Evolutionary conservation across 2,329 filamentous ascomycete genomes (phyloP), one percentile per base, ranked within the genome.

Genomic region (Arthrobotrys sinensis): DNA sequence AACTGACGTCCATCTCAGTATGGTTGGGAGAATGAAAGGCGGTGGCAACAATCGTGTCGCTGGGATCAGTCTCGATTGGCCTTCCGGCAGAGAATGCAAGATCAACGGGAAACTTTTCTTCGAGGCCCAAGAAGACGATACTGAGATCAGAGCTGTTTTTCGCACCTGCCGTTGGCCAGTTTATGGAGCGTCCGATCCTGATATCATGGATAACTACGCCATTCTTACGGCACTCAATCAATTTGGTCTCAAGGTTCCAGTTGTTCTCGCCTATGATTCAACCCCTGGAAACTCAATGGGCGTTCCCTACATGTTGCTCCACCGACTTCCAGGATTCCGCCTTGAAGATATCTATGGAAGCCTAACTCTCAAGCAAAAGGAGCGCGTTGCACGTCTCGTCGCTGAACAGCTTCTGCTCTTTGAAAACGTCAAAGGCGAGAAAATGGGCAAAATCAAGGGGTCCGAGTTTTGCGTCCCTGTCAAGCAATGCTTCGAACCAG

Each of bases 291-390:
- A 78, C 28, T 55, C 75, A 32, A 28, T 78, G 24, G 24, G 52
- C 19, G 75, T 78, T 14, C 75, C 75, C 7, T 78, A 50, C 75
- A 72, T 78, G 75, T 64, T 78, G n/a, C 52, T 78, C n/a, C 45
- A 53, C 6, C 62, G 75, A 14, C 38, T 78, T 19, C 67, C 75
- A 5, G 75, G 75, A 2, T 48, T 78, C 16, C 75, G 75, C 28
- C 75, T 78, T n/a, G 75, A 78, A 24, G 75, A 78, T 11, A 67
- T 72, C 21, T 78, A 78, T 45, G 67, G 28, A 46, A 72, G 50
- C 16, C 43, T 78, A 28, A 78, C 67, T 12, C 45, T 60, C 28
- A 55, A 64, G 34, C 75, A 78, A n/a, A 78, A 72, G 32, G 52
- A 67, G 24, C 75, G 67, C 28, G 75, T 78, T 24, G 75, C 75